These are phyloP conservation scores for Coleophoma eucalyptorum DNA, from an alignment of 2,329 filamentous ascomycete genomes.

Conservation along the genomic window DNA sequence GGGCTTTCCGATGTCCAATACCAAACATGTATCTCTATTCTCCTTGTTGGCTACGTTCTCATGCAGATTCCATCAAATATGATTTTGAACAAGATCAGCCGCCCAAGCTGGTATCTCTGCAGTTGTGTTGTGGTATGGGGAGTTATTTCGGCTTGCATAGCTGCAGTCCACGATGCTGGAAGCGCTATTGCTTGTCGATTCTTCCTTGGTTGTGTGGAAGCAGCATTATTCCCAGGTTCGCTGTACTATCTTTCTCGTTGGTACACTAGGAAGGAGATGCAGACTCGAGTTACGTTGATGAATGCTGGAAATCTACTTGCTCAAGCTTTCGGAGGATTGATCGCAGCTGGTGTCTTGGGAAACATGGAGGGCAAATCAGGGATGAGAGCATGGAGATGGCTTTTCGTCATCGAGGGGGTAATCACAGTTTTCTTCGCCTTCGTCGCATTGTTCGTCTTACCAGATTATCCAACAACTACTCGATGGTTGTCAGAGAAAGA, in stretches of 20 bases:
- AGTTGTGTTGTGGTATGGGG: slow-evolving; percentile 56
- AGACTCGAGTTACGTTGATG: slow-evolving; percentile 50
- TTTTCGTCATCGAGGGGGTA: slow-evolving; percentile 52
- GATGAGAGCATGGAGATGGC: slow-evolving; percentile 56
- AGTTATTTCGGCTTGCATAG: slow-evolving; percentile 53
- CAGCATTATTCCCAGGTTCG: slow-evolving; percentile 61
- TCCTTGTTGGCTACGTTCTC: slow-evolving; percentile 64
- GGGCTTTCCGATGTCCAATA: slow-evolving; percentile 54
- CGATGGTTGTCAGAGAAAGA: slow-evolving; percentile 58
- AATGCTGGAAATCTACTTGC: slow-evolving; percentile 58
- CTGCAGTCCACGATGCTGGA: slow-evolving; percentile 45
- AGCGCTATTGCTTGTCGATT: slow-evolving; percentile 54
- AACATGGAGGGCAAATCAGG: slow-evolving; percentile 53
- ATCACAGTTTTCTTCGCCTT: slow-evolving; percentile 46
- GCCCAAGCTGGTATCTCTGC: slow-evolving; percentile 48
- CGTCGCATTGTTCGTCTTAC: slow-evolving; percentile 42
- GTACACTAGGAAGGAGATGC: slow-evolving; percentile 59
- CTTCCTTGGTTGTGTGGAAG: slow-evolving; percentile 59
- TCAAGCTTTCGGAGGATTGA: slow-evolving; percentile 55
- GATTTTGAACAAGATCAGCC: slow-evolving; percentile 48
- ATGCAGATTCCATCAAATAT: slow-evolving; percentile 61
- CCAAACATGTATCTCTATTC: slow-evolving; percentile 57
- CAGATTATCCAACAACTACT: slow-evolving; percentile 52
- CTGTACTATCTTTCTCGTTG: slow-evolving; percentile 62
- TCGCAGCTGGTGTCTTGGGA: slow-evolving; percentile 54